Evolutionary conservation across 2,329 filamentous ascomycete species (phyloP).

Genomic region (Setomelanomma holmii): DNA sequence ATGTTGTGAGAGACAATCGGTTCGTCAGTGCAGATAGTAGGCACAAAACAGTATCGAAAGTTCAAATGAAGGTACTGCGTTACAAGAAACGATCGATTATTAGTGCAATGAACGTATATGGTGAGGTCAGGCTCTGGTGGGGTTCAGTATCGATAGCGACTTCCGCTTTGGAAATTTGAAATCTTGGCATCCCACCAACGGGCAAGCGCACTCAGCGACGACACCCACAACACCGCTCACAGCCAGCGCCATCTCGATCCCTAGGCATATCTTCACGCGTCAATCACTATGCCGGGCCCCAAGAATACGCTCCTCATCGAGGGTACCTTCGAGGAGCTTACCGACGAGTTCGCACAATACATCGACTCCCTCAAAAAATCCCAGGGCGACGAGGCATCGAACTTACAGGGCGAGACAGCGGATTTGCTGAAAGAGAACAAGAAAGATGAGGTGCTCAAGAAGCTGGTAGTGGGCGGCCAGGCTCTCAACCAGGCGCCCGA

Average conservation of each 20-base stretch:
- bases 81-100: no score
- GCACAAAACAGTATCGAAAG: not conserved
- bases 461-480: conserved; percentile 80
- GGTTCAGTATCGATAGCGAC: conserved; percentile 9
- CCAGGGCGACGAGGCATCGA: conserved; percentile 60
- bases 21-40: no score
- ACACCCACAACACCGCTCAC: conserved; percentile 31
- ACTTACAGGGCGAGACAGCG: conserved; percentile 68
- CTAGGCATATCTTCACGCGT: conserved; percentile 30
- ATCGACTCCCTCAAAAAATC: conserved; percentile 80
- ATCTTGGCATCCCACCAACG: conserved; percentile 41
- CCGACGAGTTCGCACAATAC: conserved; percentile 93
- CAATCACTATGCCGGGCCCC: conserved; percentile 63
- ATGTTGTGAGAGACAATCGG: no score
- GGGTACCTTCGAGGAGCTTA: conserved; percentile 90
- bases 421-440: conserved; percentile 72
- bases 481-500: conserved; percentile 86
- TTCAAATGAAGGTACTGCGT: not conserved
- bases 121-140: not conserved
- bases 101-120: not conserved
- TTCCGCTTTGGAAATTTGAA: conserved; percentile 29
- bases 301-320: conserved; percentile 77
- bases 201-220: conserved; percentile 25
- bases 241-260: conserved; percentile 18
- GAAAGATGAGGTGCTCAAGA: conserved; percentile 85